phyloP scores from a whole-genome alignment of 1,284 basidiomycete species.

The Ustilago sp. region DNA sequence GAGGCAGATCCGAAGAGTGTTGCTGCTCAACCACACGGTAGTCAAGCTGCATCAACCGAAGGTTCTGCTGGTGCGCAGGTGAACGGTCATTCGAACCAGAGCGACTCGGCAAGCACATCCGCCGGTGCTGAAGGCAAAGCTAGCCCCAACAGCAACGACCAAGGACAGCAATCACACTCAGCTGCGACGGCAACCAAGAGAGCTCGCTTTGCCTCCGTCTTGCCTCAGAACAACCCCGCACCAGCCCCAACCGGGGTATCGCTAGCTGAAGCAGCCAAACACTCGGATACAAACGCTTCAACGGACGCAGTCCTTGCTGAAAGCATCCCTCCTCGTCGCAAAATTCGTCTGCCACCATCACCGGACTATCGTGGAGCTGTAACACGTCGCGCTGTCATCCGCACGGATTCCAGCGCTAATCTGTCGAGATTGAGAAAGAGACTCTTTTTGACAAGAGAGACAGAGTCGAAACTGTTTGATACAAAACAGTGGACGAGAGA shows the following conservation, averaged over 20 bases:
- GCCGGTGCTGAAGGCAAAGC: neutral
- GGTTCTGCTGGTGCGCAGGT: neutral
- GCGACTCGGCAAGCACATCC: neutral
- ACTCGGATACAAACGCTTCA: constrained; percentile 25
- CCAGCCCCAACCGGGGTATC: constrained; percentile 51
- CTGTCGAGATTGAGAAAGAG: constrained; percentile 47
- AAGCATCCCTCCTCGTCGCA: constrained; percentile 25
- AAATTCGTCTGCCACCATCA: constrained; percentile 32
- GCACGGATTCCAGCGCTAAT: neutral
- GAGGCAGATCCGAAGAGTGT: constrained; percentile 45
- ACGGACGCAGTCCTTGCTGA: constrained; percentile 21
- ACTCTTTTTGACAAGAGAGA: constrained; percentile 73
- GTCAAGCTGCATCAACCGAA: neutral
- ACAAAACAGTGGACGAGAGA: constrained; percentile 74
- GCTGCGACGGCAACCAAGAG: constrained; percentile 8
- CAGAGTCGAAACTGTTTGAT: constrained; percentile 74
- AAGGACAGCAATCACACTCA: neutral
- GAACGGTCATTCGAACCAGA: neutral
- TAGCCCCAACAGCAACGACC: neutral
- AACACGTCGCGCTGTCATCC: constrained; percentile 35
- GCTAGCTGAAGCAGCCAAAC: constrained; percentile 39
- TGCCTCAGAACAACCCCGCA: constrained; percentile 23
- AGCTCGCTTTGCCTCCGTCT: constrained; percentile 22
- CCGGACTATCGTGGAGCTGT: constrained; percentile 35
- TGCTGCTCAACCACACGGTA: constrained; percentile 42